phyloP scores from a whole-genome alignment of 306 rosid genomes.

The Casuarina cunninghamiana region DNA sequence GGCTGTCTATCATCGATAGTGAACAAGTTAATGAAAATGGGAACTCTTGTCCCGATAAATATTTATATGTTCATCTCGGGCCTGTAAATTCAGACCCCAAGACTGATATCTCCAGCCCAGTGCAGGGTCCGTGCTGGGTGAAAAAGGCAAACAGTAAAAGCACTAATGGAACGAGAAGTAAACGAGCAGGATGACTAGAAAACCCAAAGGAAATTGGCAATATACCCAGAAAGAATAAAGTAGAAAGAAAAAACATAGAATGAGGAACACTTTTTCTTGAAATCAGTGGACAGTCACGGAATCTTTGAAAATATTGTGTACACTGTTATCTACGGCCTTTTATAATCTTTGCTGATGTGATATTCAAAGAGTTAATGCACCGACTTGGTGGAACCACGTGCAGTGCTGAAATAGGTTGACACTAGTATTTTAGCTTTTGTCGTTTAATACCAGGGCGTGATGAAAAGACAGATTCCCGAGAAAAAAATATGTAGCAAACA shows the following conservation, averaged over 20 bases:
- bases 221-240: neutral
- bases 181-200: slow-evolving; percentile 10
- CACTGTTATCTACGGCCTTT: slow-evolving; percentile 28
- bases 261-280: slow-evolving; percentile 9
- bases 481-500: slow-evolving; percentile 34
- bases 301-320: slow-evolving; percentile 33
- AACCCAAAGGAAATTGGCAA: slow-evolving; percentile 21
- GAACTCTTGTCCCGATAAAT: slow-evolving; percentile 48
- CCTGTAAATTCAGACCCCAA: slow-evolving; percentile 20
- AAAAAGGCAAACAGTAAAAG: slow-evolving; percentile 6
- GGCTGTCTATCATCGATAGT: slow-evolving; percentile 26
- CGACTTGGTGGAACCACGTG: slow-evolving; percentile 64
- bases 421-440: slow-evolving; percentile 51
- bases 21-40: slow-evolving; percentile 14
- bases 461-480: slow-evolving; percentile 53
- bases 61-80: slow-evolving; percentile 28
- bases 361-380: slow-evolving; percentile 37
- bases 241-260: neutral
- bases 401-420: slow-evolving; percentile 38
- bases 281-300: slow-evolving; percentile 39
- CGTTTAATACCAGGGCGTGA: slow-evolving; percentile 53
- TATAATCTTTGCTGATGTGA: slow-evolving; percentile 22
- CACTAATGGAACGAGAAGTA: slow-evolving; percentile 10
- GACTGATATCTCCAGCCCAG: slow-evolving; percentile 15
- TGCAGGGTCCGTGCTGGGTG: slow-evolving; percentile 16